These are phyloP conservation scores for Neurospora hispaniola DNA, from an alignment of 495 filamentous ascomycete species.

Conservation along the genomic window DNA sequence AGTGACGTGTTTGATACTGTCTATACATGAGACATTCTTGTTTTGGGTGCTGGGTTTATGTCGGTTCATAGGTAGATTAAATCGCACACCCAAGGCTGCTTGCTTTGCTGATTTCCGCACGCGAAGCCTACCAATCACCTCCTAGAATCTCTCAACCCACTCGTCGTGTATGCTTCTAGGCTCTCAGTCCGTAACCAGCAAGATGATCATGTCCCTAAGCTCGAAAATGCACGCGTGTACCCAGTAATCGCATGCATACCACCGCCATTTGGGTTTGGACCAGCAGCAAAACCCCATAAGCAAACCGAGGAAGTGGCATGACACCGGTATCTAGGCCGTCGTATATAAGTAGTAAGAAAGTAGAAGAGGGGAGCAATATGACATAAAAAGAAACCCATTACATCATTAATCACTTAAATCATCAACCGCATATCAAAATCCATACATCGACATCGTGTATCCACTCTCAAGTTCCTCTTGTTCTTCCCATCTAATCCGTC, in stretches of 20 bases:
- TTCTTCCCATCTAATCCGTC: slow-evolving; percentile 11
- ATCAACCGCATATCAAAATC: neutral
- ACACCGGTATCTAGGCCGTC: neutral
- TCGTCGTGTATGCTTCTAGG: neutral
- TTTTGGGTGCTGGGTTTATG: neutral
- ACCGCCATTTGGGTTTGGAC: neutral
- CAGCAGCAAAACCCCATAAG: neutral
- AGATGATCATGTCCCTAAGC: neutral
- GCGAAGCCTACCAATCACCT: neutral
- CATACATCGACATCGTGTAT: neutral
- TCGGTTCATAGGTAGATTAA: neutral
- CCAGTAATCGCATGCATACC: neutral
- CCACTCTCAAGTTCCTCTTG: neutral
- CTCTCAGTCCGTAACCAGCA: neutral
- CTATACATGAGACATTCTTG: neutral
- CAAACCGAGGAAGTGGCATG: neutral
- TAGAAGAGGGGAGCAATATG: neutral
- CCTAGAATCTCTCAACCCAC: neutral
- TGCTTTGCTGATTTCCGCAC: neutral
- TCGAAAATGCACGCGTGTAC: neutral
- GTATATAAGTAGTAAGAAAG: neutral
- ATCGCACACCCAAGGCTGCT: neutral
- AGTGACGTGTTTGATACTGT: neutral
- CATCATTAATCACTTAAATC: neutral
- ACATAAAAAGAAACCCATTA: neutral